Evolutionary conservation across 2,329 filamentous ascomycete genomes (phyloP), one percentile per base, ranked within the genome.

Genomic region (Colletotrichum siamense): DNA sequence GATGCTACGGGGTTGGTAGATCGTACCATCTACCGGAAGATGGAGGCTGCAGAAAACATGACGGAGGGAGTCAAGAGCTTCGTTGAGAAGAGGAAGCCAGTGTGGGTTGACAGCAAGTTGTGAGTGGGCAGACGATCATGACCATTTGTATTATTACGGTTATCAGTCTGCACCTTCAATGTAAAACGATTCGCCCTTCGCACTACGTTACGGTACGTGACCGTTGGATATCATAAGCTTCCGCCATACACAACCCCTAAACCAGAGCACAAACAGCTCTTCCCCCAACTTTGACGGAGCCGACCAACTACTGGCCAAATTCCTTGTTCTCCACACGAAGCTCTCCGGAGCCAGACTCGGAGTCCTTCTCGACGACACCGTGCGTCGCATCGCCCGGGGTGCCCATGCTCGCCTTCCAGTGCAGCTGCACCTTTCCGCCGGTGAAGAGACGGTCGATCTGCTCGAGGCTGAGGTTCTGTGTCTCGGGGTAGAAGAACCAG

Each of bases 61-160:
- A 90, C 89, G 71, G 94, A 96, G 85, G 95, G 95, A 0, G 87
- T 96, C 24, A 87, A 83, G 84, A 94, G 94, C 76, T 96, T 96
- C 86, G 92, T 94, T 22, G 94, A 96, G 88, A 95, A 93, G 88
- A 88, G 94, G 81, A 89, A 91, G 84, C 91, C 94, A 3, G 87
- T 87, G 49, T 96, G 94, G 94, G 90, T 87, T 80, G 87, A 91
- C 73, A 92, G 91, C 81, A 93, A 92, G 82, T 80, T 93, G 79
- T 93, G 83, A 84, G 34, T 12, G 32, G 15, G 13, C 24, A 28
- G 44, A 22, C 10, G 34, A 34, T 32, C 24, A 22, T 61, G 44
- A n/a, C n/a, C 13, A 34, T 0, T 24, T 70, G 55, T 63, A 75
- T 39, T 65, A 67, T 63, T 57, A 63, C 28, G 12, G 6, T 36